These are phyloP conservation scores for Cutaneotrichosporon spelunceum DNA, from an alignment of 1,284 basidiomycete species.

Conservation along the genomic window DNA sequence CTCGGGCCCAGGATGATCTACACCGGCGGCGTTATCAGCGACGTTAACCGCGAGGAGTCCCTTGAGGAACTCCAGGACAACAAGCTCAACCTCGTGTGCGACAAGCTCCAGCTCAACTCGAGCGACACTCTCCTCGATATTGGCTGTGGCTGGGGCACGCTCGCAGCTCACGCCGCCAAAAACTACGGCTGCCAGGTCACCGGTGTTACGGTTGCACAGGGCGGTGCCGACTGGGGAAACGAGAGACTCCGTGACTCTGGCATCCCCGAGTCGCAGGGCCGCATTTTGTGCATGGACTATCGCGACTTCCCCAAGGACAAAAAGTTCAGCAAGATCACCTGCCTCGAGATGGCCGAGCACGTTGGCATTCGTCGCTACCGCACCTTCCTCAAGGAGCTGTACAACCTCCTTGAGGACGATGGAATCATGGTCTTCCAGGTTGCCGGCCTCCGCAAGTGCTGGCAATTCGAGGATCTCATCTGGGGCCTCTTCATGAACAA, in stretches of 20 bases:
- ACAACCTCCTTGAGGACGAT: constrained; percentile 90
- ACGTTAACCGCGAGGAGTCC: constrained; percentile 72
- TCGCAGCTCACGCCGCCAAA: constrained; percentile 90
- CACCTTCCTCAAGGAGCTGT: constrained; percentile 84
- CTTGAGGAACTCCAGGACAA: constrained; percentile 98
- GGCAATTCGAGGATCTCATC: constrained; percentile 98
- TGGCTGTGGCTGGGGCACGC: constrained; percentile 98
- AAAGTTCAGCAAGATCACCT: constrained; percentile 92
- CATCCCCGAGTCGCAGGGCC: constrained; percentile 68
- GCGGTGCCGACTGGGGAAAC: constrained; percentile 91
- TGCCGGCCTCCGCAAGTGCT: constrained; percentile 83
- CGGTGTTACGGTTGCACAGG: constrained; percentile 86
- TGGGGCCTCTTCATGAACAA: constrained; percentile 90
- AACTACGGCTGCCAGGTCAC: constrained; percentile 95
- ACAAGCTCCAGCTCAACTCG: constrained; percentile 84
- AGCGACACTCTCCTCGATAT: constrained; percentile 80
- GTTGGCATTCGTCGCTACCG: constrained; percentile 93
- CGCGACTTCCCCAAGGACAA: constrained; percentile 80
- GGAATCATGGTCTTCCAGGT: constrained; percentile 95
- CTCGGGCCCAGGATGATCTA: constrained; percentile 63
- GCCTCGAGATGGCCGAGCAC: constrained; percentile 98
- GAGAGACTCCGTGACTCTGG: constrained; percentile 81
- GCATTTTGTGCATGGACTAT: constrained; percentile 92
- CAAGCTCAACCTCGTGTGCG: constrained; percentile 92
- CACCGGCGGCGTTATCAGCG: constrained; percentile 84